These are phyloP conservation scores for Gossypium herbaceum DNA, from an alignment of 345 rosid genomes.

Conservation along the genomic window DNA sequence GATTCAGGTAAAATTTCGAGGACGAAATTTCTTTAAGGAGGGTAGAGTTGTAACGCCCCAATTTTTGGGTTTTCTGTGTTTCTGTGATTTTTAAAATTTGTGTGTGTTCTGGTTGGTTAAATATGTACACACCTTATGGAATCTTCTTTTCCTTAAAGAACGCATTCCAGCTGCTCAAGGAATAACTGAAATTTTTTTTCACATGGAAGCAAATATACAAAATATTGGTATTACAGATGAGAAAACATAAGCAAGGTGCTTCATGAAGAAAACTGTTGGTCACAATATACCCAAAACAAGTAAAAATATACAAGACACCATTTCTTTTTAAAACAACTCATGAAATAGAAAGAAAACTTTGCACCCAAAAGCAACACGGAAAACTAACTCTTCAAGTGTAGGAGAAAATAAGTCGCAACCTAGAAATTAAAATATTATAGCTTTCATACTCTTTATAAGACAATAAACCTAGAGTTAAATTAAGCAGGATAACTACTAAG, in stretches of 20 bases:
- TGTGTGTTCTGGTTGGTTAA: not conserved
- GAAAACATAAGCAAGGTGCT: slow-evolving; percentile 6
- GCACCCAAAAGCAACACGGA: not conserved
- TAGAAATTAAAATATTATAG: not conserved
- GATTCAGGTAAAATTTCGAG: no score
- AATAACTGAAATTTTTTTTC: slow-evolving; percentile 58
- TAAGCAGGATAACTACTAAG: not conserved
- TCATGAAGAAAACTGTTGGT: not conserved
- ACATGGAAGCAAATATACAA: slow-evolving; percentile 1
- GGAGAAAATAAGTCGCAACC: not conserved
- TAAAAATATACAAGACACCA: not conserved
- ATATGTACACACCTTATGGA: slow-evolving; percentile 55
- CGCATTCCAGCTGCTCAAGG: slow-evolving; percentile 82
- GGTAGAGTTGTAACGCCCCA: no score
- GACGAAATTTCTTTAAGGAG: no score
- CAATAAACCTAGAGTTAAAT: not conserved
- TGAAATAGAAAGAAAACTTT: slow-evolving; percentile 1
- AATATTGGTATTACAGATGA: not conserved
- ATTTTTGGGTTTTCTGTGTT: no score
- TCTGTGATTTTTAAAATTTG: no score
- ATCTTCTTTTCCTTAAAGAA: slow-evolving; percentile 74
- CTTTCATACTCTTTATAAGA: not conserved
- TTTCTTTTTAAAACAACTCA: not conserved
- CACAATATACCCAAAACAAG: not conserved
- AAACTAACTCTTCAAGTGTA: not conserved